Conservation (phyloP, 352 stramenopile genomes). For the Ophiocytium majus region DNA sequence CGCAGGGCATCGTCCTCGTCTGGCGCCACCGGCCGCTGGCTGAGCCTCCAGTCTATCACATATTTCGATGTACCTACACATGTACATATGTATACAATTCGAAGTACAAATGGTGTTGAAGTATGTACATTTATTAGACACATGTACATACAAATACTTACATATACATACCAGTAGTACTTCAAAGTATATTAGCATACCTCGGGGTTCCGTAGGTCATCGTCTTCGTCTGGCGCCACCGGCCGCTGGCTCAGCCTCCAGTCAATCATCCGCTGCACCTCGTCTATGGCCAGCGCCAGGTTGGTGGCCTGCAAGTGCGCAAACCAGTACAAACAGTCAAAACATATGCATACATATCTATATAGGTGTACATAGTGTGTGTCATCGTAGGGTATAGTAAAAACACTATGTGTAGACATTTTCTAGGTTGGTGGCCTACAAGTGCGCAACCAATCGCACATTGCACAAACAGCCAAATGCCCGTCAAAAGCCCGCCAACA, state of each 20-base stretch:
- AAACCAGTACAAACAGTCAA: not conserved
- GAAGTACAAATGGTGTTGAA: no score
- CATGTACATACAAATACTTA: not conserved
- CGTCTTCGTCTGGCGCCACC: slow-evolving; percentile 81
- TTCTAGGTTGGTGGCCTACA: no score
- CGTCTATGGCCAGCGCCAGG: slow-evolving; percentile 89
- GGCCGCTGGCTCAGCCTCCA: slow-evolving; percentile 93
- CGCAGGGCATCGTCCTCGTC: slow-evolving; percentile 77
- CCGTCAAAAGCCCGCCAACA: no score
- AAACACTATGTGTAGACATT: not conserved
- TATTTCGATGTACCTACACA: no score
- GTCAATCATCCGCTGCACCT: slow-evolving; percentile 96
- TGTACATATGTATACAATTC: no score
- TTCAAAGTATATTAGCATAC: no score
- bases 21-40: slow-evolving; percentile 80
- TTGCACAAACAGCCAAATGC: no score
- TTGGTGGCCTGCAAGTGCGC: slow-evolving; percentile 98
- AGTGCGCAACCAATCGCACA: no score
- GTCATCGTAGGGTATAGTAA: slow-evolving; percentile 6
- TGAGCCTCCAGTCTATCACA: no score
- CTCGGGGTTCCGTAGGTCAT: slow-evolving; percentile 61
- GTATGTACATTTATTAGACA: not conserved
- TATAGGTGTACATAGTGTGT: not conserved
- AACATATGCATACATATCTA: not conserved
- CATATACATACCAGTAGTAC: slow-evolving; percentile 7